phyloP scores from a whole-genome alignment of 208 protist species.

The Blechomonas ayalai region DNA sequence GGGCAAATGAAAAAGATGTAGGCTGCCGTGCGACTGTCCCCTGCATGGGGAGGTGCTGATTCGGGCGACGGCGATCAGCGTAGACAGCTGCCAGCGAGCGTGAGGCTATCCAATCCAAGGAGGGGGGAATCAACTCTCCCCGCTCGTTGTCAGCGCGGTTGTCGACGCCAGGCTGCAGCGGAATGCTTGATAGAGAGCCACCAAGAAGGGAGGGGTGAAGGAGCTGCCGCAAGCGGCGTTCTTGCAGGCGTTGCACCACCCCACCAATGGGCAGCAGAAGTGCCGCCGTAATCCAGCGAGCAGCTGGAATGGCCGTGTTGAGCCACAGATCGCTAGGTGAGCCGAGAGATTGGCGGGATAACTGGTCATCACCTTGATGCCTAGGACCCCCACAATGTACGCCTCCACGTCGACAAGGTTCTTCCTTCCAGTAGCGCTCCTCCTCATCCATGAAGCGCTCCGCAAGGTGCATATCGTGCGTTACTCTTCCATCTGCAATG shows the following conservation, averaged over 20 bases:
- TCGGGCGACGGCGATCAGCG: neutral
- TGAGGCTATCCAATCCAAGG: neutral
- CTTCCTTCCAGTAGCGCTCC: neutral
- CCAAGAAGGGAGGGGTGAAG: constrained; percentile 5
- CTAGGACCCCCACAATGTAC: too few relatives aligned
- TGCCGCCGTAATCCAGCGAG: constrained; percentile 70
- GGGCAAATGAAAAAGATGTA: too few relatives aligned
- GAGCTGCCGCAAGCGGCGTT: constrained; percentile 38
- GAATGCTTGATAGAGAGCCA: constrained; percentile 1
- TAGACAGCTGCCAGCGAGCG: neutral
- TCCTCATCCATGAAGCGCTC: constrained; percentile 4
- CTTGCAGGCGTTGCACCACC: constrained; percentile 59
- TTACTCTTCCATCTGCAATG: constrained; percentile 8
- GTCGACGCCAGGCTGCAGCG: too few relatives aligned
- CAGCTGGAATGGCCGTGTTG: constrained; percentile 56
- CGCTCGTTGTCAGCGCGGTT: too few relatives aligned
- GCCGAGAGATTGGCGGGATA: neutral
- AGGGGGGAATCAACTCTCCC: too few relatives aligned
- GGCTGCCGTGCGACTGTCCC: too few relatives aligned
- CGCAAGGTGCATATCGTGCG: constrained; percentile 10
- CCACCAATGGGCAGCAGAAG: constrained; percentile 63
- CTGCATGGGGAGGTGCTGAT: too few relatives aligned
- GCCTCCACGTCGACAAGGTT: too few relatives aligned
- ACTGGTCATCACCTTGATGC: too few relatives aligned
- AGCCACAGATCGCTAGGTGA: constrained; percentile 37